Conservation (phyloP, 305 asterid genomes). For the Solanum hybrid region DNA sequence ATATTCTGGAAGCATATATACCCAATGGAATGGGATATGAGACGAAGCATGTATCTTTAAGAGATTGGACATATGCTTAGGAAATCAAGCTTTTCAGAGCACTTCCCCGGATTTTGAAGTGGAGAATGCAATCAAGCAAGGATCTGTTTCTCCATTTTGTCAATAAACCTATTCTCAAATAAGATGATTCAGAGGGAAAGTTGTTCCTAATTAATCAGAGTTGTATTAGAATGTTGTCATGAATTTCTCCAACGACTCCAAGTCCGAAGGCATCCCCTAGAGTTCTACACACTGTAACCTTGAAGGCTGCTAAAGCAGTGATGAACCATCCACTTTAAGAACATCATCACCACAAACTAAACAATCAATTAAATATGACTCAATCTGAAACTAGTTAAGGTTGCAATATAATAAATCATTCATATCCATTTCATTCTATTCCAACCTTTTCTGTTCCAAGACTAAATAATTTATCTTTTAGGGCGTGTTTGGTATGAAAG, state of each 20-base stretch:
- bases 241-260: background rate
- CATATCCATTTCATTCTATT: background rate
- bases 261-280: background rate
- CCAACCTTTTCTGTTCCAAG: background rate
- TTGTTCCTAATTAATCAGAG: background rate
- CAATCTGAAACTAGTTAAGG: background rate
- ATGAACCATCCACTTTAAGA: background rate
- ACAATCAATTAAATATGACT: background rate
- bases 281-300: background rate
- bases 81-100: background rate
- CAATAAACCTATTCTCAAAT: background rate
- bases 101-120: background rate
- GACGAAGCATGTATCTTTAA: background rate
- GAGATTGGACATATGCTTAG: background rate
- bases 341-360: background rate
- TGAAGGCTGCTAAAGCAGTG: background rate
- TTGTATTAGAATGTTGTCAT: background rate
- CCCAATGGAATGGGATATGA: background rate
- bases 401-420: background rate
- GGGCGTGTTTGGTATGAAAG: background rate
- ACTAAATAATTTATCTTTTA: background rate
- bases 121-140: background rate
- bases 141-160: background rate
- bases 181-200: background rate
- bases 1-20: background rate